Percentiles rank a stretch among this genome's conserved stretches.
Evolutionary conservation across 306 rosid genomes (phyloP).

Genomic region (Rosa lucieae): DNA sequence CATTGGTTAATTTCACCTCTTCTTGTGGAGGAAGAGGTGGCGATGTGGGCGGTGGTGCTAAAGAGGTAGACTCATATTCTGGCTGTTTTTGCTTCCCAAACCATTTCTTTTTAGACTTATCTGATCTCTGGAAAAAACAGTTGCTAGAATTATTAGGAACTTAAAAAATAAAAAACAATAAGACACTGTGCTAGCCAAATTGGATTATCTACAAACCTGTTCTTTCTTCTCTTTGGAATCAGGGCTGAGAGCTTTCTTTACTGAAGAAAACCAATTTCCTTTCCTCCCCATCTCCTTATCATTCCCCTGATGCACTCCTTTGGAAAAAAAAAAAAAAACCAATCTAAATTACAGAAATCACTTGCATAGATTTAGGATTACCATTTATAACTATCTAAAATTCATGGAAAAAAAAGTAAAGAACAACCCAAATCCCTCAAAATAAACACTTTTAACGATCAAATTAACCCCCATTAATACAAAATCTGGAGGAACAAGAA

Average conservation of each 20-base stretch:
- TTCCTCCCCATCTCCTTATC: slow-evolving; percentile 90
- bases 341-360: slow-evolving; percentile 32
- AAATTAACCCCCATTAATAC: background rate
- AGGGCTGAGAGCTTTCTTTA: slow-evolving; percentile 97
- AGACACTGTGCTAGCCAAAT: background rate
- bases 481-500: background rate
- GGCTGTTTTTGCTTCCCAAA: slow-evolving; percentile 76
- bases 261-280: slow-evolving; percentile 90
- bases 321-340: slow-evolving; percentile 4
- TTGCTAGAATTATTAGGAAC: slow-evolving; percentile 25
- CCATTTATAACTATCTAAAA: background rate
- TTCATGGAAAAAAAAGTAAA: background rate
- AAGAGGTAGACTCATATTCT: slow-evolving; percentile 39
- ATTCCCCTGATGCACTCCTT: slow-evolving; percentile 57
- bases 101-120: slow-evolving; percentile 92
- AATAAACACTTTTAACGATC: background rate
- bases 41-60: slow-evolving; percentile 39
- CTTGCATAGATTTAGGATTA: slow-evolving; percentile 14
- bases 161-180: background rate
- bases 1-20: slow-evolving; percentile 51
- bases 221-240: slow-evolving; percentile 70
- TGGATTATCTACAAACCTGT: slow-evolving; percentile 46
- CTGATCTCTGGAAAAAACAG: slow-evolving; percentile 49
- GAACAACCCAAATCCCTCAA: background rate
- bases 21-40: slow-evolving; percentile 59